phyloP scores from a whole-genome alignment of 2,329 filamentous ascomycete genomes.

The Immersiporthe knoxdaviesiana region DNA sequence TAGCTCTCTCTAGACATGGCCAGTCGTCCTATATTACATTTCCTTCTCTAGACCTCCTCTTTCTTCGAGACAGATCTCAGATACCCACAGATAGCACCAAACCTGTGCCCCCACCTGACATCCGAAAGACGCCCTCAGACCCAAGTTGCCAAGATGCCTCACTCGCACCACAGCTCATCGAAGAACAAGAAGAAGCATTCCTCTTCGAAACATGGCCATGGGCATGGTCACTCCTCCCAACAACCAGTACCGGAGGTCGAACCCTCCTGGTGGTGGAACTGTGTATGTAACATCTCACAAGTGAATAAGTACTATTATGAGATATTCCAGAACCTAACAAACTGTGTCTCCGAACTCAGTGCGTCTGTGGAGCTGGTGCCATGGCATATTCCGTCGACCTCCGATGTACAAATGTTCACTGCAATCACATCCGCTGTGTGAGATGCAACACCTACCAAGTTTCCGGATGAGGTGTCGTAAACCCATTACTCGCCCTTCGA shows the following conservation, averaged over 20 bases:
- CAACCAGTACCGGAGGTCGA: background rate
- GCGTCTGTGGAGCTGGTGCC: background rate
- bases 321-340: background rate
- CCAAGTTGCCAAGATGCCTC: background rate
- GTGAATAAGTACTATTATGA: background rate
- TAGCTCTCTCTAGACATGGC: background rate
- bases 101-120: background rate
- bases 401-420: background rate
- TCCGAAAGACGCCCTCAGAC: background rate
- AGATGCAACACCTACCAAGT: background rate
- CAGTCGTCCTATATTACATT: background rate
- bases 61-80: background rate
- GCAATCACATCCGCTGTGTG: background rate
- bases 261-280: background rate
- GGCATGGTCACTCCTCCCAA: background rate
- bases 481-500: background rate
- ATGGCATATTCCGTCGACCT: background rate
- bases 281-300: background rate
- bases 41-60: background rate
- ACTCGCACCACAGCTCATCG: background rate
- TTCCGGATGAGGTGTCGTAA: background rate
- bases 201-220: background rate
- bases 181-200: background rate
- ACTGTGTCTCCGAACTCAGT: background rate
- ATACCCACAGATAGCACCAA: background rate